Percentiles rank a stretch among this genome's conserved stretches.
Conservation (phyloP, 768 basidiomycete species). For the Suillus clintonianus region DNA sequence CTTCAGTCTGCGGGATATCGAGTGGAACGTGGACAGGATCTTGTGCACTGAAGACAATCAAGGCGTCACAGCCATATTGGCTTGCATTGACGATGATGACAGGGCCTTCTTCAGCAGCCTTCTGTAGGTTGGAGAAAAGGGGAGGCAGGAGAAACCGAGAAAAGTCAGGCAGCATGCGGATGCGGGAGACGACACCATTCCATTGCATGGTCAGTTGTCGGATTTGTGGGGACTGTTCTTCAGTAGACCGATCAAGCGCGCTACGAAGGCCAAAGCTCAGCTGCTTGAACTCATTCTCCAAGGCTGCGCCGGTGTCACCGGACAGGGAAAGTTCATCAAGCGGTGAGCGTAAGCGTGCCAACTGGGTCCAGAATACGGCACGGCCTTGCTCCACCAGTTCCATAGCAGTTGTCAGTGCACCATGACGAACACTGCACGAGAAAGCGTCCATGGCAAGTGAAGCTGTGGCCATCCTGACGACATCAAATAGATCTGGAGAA, state of each 20-base stretch:
- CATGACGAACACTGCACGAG: slow-evolving; percentile 24
- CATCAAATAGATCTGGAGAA: slow-evolving; percentile 12
- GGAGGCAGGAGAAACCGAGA: slow-evolving; percentile 27
- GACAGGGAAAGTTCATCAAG: slow-evolving; percentile 26
- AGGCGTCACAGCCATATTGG: slow-evolving; percentile 19
- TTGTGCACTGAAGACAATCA: slow-evolving; percentile 16
- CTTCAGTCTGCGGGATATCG: background rate
- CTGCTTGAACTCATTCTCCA: slow-evolving; percentile 24
- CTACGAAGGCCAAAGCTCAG: slow-evolving; percentile 15
- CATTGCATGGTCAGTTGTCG: slow-evolving; percentile 24
- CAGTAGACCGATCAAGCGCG: slow-evolving; percentile 4
- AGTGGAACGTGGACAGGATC: slow-evolving; percentile 21
- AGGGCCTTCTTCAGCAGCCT: slow-evolving; percentile 32
- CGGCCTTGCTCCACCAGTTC: slow-evolving; percentile 33
- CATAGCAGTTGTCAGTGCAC: slow-evolving; percentile 23
- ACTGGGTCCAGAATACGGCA: slow-evolving; percentile 35
- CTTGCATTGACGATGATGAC: slow-evolving; percentile 36
- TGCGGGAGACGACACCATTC: slow-evolving; percentile 24
- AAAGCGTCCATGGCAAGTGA: slow-evolving; percentile 27
- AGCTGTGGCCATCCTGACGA: slow-evolving; percentile 12
- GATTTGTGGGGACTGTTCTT: slow-evolving; percentile 14
- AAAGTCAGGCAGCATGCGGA: slow-evolving; percentile 33
- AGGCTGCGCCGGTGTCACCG: slow-evolving; percentile 16
- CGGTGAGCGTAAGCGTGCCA: slow-evolving; percentile 23
- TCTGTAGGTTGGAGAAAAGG: slow-evolving; percentile 24